Evolutionary conservation across 2,329 filamentous ascomycete genomes (phyloP).

Genomic region (Colletotrichum noveboracense): DNA sequence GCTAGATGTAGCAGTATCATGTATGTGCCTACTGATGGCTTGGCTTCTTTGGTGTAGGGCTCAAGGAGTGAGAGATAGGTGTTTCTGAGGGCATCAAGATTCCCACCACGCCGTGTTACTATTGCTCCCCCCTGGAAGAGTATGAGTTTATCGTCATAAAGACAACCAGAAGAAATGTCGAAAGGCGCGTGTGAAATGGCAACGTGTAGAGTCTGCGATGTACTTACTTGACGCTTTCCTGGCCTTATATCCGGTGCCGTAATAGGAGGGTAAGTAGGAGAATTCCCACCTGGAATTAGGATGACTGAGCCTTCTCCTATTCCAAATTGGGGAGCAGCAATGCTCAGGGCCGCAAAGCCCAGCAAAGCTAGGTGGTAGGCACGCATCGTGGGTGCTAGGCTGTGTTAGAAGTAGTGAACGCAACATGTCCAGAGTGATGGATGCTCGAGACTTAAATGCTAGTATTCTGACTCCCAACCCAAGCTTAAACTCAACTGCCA

Average conservation of each 20-base stretch:
- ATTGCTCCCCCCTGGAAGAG: neutral
- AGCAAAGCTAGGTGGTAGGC: neutral
- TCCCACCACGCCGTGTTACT: neutral
- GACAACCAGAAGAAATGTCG: neutral
- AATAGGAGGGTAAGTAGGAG: neutral
- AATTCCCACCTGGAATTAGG: neutral
- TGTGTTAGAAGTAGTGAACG: neutral
- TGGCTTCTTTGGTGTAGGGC: neutral
- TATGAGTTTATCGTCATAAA: neutral
- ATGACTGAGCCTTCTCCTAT: slow-evolving; percentile 4
- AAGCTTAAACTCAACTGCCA: no score
- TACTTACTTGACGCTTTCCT: neutral
- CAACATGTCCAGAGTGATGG: no score
- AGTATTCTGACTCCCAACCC: no score
- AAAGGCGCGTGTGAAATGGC: rapidly evolving
- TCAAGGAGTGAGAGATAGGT: neutral
- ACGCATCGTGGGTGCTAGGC: neutral
- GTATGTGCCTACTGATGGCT: slow-evolving; percentile 6
- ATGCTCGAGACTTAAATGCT: no score
- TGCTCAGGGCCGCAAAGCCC: neutral
- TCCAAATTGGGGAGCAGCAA: neutral
- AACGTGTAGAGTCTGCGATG: no score
- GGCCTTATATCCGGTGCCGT: neutral
- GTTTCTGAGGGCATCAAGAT: neutral
- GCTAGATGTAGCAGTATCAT: slow-evolving; percentile 18